Evolutionary conservation across 176 grass and related monocot species (phyloP).

Genomic region (Luzula sylvatica): DNA sequence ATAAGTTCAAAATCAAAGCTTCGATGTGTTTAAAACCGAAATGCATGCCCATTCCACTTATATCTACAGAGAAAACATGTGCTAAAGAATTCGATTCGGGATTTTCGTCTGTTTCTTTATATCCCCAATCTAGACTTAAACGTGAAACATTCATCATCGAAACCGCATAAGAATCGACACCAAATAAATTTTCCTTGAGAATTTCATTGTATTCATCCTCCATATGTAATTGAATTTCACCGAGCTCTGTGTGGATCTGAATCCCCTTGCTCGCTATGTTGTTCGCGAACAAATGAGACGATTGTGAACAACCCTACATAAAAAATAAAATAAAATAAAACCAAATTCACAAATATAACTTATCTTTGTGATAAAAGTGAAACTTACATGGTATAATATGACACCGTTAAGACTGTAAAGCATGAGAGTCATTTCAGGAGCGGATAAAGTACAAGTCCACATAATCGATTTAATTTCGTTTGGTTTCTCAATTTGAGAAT

Average conservation of each 20-base stretch:
- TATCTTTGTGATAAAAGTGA: constrained; percentile 8
- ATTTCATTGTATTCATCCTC: constrained; percentile 92
- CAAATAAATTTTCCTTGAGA: constrained; percentile 86
- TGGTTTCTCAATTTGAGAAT: constrained; percentile 35
- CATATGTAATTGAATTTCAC: constrained; percentile 89
- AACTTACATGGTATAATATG: constrained; percentile 95
- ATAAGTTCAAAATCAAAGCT: constrained; percentile 57
- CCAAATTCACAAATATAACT: constrained; percentile 2
- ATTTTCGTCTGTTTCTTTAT: constrained; percentile 49
- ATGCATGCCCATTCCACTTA: constrained; percentile 68
- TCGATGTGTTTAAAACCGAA: constrained; percentile 94
- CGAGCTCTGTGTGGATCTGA: constrained; percentile 91
- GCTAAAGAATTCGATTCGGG: constrained; percentile 38
- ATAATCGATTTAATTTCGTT: constrained; percentile 39
- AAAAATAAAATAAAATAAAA: constrained; percentile 28
- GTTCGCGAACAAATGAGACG: constrained; percentile 94
- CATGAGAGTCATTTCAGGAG: constrained; percentile 85
- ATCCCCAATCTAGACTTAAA: constrained; percentile 92
- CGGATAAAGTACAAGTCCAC: constrained; percentile 90
- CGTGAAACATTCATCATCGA: constrained; percentile 80
- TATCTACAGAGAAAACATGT: constrained; percentile 75
- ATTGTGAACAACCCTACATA: constrained; percentile 74
- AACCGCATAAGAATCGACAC: constrained; percentile 71
- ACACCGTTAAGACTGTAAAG: constrained; percentile 70
- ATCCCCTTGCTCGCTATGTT: constrained; percentile 96